Percentiles rank a stretch among this genome's conserved stretches.
These are phyloP conservation scores for Castanea mollissima DNA, from an alignment of 306 rosid genomes.

Conservation along the genomic window DNA sequence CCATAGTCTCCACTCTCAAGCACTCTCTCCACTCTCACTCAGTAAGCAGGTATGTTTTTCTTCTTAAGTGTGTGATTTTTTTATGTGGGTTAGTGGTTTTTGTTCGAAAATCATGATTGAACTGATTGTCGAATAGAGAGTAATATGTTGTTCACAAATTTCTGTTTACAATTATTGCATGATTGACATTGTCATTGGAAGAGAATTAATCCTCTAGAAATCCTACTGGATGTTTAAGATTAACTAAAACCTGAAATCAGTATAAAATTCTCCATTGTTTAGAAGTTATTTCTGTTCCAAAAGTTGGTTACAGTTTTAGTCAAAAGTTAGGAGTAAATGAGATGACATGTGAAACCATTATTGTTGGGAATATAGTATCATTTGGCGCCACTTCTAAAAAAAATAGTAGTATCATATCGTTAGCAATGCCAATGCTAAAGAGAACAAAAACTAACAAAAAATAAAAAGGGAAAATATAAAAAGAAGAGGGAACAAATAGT, in stretches of 20 bases:
- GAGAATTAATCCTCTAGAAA: neutral
- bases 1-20: too few species aligned
- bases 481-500: neutral
- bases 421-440: too few species aligned
- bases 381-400: neutral
- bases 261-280: neutral
- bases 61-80: too few species aligned
- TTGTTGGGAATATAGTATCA: neutral
- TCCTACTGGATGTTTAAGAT: neutral
- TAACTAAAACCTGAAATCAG: neutral
- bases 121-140: too few species aligned
- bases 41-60: too few species aligned
- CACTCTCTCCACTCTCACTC: too few species aligned
- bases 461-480: constrained; percentile 2
- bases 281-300: neutral
- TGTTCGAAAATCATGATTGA: too few species aligned
- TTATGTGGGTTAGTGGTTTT: too few species aligned
- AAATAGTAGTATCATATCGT: neutral
- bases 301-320: neutral
- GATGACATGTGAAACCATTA: neutral
- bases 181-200: neutral
- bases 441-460: neutral
- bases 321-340: neutral
- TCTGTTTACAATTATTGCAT: too few species aligned
- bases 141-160: too few species aligned